Percentiles rank a stretch among this genome's conserved stretches.
These are phyloP conservation scores for Neospermospora avenae DNA, from an alignment of 2,329 filamentous ascomycete genomes.

Conservation along the genomic window DNA sequence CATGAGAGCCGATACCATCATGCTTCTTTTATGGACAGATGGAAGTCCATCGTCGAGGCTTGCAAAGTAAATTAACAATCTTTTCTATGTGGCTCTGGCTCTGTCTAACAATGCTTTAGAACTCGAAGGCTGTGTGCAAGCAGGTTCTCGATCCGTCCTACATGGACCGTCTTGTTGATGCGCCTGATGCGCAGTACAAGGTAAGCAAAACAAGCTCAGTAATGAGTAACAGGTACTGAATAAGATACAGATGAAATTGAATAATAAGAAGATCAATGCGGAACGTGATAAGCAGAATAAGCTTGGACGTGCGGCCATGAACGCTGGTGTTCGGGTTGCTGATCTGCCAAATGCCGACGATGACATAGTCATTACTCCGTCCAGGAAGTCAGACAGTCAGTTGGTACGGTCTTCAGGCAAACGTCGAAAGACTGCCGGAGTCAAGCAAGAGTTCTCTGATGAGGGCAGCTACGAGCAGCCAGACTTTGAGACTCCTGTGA, in stretches of 20 bases:
- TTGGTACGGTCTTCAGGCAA: background rate
- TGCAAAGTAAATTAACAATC: conserved; percentile 14
- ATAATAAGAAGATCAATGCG: conserved; percentile 29
- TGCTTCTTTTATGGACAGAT: conserved; percentile 13
- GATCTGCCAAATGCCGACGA: background rate
- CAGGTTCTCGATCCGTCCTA: conserved; percentile 26
- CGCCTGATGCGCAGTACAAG: conserved; percentile 20
- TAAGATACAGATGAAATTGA: conserved; percentile 24
- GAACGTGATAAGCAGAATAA: conserved; percentile 28
- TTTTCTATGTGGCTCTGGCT: background rate
- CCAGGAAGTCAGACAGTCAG: background rate
- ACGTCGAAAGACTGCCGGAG: background rate
- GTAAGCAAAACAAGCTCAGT: conserved; percentile 17
- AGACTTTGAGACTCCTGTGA: background rate
- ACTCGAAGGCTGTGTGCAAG: conserved; percentile 29
- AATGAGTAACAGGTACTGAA: background rate
- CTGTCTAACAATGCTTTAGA: conserved; percentile 12
- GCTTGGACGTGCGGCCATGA: conserved; percentile 22
- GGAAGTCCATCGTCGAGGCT: conserved; percentile 13
- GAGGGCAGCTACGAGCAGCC: background rate
- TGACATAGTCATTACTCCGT: background rate
- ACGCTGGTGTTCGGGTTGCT: conserved; percentile 4
- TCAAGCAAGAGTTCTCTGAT: background rate
- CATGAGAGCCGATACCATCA: conserved; percentile 6
- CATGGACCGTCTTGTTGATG: conserved; percentile 24